Evolutionary conservation across 345 rosid species (phyloP).

Genomic region (Crucihimalaya himalaica): DNA sequence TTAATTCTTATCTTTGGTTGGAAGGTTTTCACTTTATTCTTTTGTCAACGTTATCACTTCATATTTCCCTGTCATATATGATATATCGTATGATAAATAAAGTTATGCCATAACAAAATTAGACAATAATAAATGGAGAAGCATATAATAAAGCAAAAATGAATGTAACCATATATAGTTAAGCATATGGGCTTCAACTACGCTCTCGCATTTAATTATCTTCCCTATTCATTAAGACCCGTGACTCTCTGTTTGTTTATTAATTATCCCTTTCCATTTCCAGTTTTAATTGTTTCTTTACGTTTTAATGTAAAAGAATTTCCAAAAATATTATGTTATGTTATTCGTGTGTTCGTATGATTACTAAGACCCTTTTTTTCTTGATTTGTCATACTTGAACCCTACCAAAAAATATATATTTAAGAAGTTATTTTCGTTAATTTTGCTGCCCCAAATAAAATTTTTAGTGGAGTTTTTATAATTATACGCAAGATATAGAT

Average conservation of each 20-base stretch:
- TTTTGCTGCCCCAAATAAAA: background rate
- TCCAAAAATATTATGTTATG: background rate
- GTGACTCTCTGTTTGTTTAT: background rate
- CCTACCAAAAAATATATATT: too few relatives aligned
- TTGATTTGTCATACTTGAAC: too few relatives aligned
- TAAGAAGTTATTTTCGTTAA: background rate
- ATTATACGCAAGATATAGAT: background rate
- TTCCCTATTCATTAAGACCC: constrained; percentile 2
- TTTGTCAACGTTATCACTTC: background rate
- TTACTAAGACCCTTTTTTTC: background rate
- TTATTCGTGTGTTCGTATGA: background rate
- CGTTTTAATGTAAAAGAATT: background rate
- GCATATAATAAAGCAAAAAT: background rate
- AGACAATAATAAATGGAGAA: background rate
- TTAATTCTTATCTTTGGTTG: background rate
- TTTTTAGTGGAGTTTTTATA: background rate
- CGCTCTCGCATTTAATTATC: constrained; percentile 10
- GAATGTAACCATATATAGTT: background rate
- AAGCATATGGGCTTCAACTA: constrained; percentile 13
- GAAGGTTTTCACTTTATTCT: background rate
- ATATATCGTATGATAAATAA: background rate
- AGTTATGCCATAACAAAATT: background rate
- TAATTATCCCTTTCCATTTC: background rate
- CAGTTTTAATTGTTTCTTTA: background rate
- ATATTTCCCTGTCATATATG: background rate